Base-by-base conservation (phyloP, 1,284 basidiomycete genomes). In the Boletus mariae region DNA sequence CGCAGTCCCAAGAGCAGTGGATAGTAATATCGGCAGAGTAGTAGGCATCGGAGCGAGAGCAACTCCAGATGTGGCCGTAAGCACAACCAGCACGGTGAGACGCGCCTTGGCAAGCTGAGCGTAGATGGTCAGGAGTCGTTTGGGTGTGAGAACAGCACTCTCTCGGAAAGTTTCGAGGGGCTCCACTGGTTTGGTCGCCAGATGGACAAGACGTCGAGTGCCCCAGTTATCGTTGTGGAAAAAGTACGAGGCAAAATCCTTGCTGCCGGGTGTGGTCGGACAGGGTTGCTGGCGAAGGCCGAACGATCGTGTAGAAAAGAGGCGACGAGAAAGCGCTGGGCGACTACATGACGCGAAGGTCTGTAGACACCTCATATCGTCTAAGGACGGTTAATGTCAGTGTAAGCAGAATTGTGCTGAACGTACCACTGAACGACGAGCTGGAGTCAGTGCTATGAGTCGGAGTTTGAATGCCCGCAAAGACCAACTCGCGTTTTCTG, bases 11-110 rank as follows among this genome's bases (percentile, higher is more conserved):
- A 88, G 71, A 0, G 94, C 93, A 0, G 96, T 90, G 8, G 91
- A 85, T 6, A 98, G 78, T 5, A 99, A 79, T 13, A 92, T 80
- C 1, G 93, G 88, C 2, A 96, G 75, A 3, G 89, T 87, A 1
- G 90, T 80, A 10, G 92, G 89, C 7, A 93, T 72, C 0, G 94
- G 94, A 15, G 91, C 98, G 23, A 99, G 80, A 0, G 97, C 96
- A 49, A 98, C 93, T 37, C 94, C 90, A 2, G 92, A 87, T 80
- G 98, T 94, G 15, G 94, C 85, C 7, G 93, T 94, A 37, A 99
- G 80, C 5, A 93, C 90, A 58, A 96, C 87, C 48, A 98, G 80
- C n/a, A 87, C 79, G 8, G 92, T 93, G 26, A 99, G 83, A 9
- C 88, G 87, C 5, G 88, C 80, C 70, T 99, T 99, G 26, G 93